Percentiles rank a stretch among this genome's conserved stretches.
Evolutionary conservation across 345 rosid species (phyloP).

Genomic region (Stellera chamaejasme): DNA sequence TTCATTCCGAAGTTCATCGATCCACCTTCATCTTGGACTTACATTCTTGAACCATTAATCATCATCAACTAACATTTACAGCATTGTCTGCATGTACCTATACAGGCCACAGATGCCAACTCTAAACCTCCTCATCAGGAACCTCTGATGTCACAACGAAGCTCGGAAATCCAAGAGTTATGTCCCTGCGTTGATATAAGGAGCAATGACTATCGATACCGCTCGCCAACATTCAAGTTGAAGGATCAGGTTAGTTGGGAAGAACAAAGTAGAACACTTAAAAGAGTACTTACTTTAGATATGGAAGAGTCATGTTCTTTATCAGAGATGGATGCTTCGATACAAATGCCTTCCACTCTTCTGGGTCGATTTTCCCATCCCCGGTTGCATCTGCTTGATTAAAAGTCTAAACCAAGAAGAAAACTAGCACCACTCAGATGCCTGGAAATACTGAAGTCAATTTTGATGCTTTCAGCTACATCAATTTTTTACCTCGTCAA

Average conservation of each 20-base stretch:
- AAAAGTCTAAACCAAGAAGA: conserved; percentile 41
- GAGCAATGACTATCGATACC: not conserved
- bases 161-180: conserved; percentile 73
- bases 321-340: conserved; percentile 65
- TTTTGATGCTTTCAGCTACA: not conserved
- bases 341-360: conserved; percentile 87
- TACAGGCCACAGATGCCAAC: too few relatives aligned
- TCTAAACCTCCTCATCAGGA: conserved; percentile 47
- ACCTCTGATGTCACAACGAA: conserved; percentile 50
- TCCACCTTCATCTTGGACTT: not conserved
- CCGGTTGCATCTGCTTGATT: conserved; percentile 55
- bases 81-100: too few relatives aligned
- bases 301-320: conserved; percentile 93
- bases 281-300: conserved; percentile 50
- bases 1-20: too few relatives aligned
- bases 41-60: not conserved
- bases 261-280: not conserved
- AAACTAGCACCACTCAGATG: not conserved
- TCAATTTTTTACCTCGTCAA: conserved; percentile 46
- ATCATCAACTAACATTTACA: not conserved
- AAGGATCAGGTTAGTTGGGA: not conserved
- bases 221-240: not conserved
- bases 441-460: not conserved
- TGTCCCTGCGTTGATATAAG: conserved; percentile 48
- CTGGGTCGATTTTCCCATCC: conserved; percentile 74